These are phyloP conservation scores for Licmophora abbreviata DNA, from an alignment of 108 stramenopile genomes.

Conservation along the genomic window DNA sequence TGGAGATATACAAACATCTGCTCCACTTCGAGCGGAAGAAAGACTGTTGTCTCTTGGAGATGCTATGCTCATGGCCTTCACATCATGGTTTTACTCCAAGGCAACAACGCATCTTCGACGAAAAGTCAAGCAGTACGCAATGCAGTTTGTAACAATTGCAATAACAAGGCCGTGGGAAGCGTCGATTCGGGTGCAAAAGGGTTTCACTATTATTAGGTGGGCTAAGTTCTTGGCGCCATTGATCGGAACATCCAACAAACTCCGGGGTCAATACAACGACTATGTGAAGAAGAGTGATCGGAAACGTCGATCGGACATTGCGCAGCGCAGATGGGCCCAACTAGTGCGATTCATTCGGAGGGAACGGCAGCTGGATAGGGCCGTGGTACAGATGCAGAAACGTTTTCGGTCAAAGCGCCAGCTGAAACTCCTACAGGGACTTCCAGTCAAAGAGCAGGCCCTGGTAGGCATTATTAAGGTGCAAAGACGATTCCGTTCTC, in stretches of 20 bases:
- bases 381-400: constrained; percentile 44
- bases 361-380: constrained; percentile 23
- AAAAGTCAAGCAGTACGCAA: neutral
- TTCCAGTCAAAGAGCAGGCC: too few relatives aligned
- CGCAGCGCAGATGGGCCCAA: constrained; percentile 15
- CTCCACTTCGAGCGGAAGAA: neutral
- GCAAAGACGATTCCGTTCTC: too few relatives aligned
- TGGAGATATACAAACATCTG: neutral
- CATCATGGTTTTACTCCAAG: neutral
- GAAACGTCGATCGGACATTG: constrained; percentile 21
- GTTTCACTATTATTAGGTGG: constrained; percentile 32
- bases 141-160: neutral
- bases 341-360: constrained; percentile 6
- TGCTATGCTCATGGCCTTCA: neutral
- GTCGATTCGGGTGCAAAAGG: neutral
- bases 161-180: neutral
- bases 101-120: neutral
- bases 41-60: neutral
- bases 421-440: constrained; percentile 26
- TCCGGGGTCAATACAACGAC: constrained; percentile 39
- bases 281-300: constrained; percentile 35
- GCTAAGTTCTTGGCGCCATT: constrained; percentile 60
- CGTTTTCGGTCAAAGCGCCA: constrained; percentile 40
- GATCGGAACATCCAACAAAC: constrained; percentile 55
- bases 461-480: too few relatives aligned